phyloP scores from a whole-genome alignment of 2,329 filamentous ascomycete genomes.

The Aurifilum marmelostoma region DNA sequence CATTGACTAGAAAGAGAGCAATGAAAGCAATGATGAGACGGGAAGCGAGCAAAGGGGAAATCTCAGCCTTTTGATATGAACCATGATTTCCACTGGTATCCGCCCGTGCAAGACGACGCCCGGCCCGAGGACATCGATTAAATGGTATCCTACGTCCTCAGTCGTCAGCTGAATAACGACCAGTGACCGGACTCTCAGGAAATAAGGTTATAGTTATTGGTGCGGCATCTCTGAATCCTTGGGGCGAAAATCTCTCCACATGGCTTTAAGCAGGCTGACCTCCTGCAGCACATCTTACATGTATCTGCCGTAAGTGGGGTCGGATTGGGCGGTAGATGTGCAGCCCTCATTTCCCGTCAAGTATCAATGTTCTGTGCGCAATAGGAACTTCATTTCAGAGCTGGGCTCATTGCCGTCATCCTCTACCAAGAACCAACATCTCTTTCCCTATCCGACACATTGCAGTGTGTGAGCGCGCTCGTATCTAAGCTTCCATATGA shows the following conservation, averaged over 20 bases:
- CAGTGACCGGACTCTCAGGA: conserved; percentile 7
- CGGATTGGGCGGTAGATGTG: not conserved
- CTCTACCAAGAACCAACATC: not conserved
- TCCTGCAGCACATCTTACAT: conserved; percentile 1
- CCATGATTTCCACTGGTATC: not conserved
- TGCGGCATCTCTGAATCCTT: not conserved
- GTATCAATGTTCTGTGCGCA: not conserved
- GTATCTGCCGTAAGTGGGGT: not conserved
- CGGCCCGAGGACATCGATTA: conserved; percentile 1
- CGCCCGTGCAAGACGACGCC: conserved; percentile 11
- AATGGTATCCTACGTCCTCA: not conserved
- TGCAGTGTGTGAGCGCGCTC: not conserved
- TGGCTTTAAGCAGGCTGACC: not conserved
- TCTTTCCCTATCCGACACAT: not conserved
- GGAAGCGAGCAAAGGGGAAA: conserved; percentile 8
- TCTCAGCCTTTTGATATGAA: not conserved
- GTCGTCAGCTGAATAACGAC: not conserved
- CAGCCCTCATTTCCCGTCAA: not conserved
- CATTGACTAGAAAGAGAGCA: not conserved
- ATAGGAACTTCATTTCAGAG: not conserved
- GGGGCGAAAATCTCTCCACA: not conserved
- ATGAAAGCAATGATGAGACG: not conserved
- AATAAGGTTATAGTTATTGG: not conserved
- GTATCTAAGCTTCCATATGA: not conserved
- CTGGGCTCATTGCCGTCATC: not conserved